Conservation (phyloP, 2,329 filamentous ascomycete species). For the Xylaria sp. region DNA sequence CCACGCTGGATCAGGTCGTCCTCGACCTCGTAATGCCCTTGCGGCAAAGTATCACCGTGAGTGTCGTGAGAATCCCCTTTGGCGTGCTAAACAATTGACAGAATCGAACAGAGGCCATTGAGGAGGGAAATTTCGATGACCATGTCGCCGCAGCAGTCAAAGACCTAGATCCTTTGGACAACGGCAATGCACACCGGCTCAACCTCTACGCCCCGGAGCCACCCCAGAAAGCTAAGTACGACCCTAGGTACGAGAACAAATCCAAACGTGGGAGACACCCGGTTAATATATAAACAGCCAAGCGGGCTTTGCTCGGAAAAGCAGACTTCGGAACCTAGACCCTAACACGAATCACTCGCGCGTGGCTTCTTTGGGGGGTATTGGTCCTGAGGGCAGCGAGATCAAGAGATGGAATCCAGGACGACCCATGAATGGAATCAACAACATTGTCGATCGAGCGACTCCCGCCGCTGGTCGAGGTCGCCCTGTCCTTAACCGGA, state of each 20-base stretch:
- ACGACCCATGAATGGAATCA: neutral
- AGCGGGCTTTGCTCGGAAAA: conserved; percentile 9
- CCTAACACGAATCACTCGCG: neutral
- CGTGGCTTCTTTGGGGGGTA: conserved; percentile 34
- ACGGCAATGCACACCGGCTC: conserved; percentile 43
- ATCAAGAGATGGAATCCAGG: conserved; percentile 30
- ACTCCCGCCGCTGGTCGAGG: conserved; percentile 4
- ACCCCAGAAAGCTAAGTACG: conserved; percentile 5
- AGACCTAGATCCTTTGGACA: conserved; percentile 38
- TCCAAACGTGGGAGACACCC: neutral
- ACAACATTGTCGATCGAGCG: neutral
- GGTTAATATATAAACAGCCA: conserved; percentile 26
- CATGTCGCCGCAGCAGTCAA: conserved; percentile 39
- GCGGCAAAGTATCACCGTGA: conserved; percentile 35
- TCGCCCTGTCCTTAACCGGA: neutral
- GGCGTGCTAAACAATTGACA: conserved; percentile 13
- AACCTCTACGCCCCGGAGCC: neutral
- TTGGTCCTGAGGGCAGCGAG: conserved; percentile 39
- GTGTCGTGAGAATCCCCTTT: neutral
- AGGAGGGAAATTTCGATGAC: conserved; percentile 38
- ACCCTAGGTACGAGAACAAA: conserved; percentile 25
- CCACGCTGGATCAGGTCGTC: too few species aligned
- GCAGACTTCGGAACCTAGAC: neutral
- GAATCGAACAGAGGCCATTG: conserved; percentile 35
- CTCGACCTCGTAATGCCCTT: neutral